Evolutionary conservation across 2,329 filamentous ascomycete species (phyloP), one percentile per base, ranked within the genome.

Genomic region (Venturia effusa): DNA sequence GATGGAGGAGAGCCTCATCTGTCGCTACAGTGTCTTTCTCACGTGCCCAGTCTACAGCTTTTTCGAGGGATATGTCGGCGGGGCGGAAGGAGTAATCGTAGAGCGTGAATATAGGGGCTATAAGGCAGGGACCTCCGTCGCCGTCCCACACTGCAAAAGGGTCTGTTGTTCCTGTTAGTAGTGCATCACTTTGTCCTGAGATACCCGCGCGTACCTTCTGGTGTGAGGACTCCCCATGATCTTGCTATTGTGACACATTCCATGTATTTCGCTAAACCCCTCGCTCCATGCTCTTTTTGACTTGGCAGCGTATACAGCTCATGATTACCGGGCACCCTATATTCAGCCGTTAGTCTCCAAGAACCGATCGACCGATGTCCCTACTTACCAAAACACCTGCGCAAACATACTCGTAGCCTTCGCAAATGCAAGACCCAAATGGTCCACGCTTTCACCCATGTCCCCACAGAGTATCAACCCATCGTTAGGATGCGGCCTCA

Each of bases 51-150:
- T 72, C 74, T 8, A 80, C 66, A 3, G 81, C 82, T 24, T 75
- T 71, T 64, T 81, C 81, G 43, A 79, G 72, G 32, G 74, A 71
- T 10, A 84, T 76, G 57, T 81, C 68, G 1, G 71, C 74, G 0
- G 83, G 83, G 0, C 82, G 75, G 70, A 84, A 85, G 66, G 76
- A 81, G 72, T 85, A 85, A 72, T 85, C 83, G 74, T 84, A 85
- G 17, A 85, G 74, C 0, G 82, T 84, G 74, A 84, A 85, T 61
- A 83, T 77, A 39, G 80, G 83, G 39, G 79, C 81, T 48, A 85
- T 77, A 43, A 84, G 66, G 6, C 74, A 79, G 5, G 78, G 78
- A 4, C 75, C 75, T 27, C 78, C 79, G 8, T 77, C 75, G n/a
- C 80, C 81, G 4, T 82, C 75, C 82, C 82, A 84, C 27, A 77